Percentiles rank a stretch among this genome's conserved stretches.
These are phyloP conservation scores for Trypanosoma theileri DNA, from an alignment of 208 protist genomes.

Conservation along the genomic window DNA sequence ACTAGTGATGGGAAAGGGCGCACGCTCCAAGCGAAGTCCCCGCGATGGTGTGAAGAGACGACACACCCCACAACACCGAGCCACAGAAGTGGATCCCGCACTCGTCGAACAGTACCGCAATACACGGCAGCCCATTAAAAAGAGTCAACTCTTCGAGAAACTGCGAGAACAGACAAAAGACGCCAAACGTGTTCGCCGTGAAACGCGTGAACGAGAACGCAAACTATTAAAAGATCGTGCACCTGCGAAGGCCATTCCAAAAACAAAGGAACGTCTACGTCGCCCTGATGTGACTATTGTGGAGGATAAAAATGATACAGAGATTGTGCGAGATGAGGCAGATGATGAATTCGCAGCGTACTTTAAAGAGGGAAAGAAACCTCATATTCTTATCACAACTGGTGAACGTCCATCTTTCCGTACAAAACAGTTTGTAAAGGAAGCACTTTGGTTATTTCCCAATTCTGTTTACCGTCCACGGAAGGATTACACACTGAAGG, in stretches of 20 bases:
- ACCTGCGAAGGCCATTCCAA: constrained; percentile 75
- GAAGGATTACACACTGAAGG: constrained; percentile 88
- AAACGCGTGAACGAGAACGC: constrained; percentile 76
- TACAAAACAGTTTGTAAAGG: constrained; percentile 87
- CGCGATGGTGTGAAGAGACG: constrained; percentile 36
- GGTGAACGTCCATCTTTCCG: constrained; percentile 83
- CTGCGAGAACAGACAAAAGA: constrained; percentile 90
- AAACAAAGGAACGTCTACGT: constrained; percentile 89
- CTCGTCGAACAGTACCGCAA: constrained; percentile 82
- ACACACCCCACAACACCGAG: constrained; percentile 43
- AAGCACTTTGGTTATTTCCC: constrained; percentile 87
- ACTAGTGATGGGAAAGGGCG: constrained; percentile 67
- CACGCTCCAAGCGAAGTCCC: constrained; percentile 68
- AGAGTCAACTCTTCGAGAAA: constrained; percentile 85
- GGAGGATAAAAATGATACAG: constrained; percentile 65
- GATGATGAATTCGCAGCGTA: constrained; percentile 89
- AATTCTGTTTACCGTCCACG: constrained; percentile 86
- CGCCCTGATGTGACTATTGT: constrained; percentile 73
- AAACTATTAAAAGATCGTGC: constrained; percentile 71
- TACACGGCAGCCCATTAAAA: constrained; percentile 80
- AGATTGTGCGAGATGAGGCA: constrained; percentile 85
- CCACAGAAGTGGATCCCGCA: constrained; percentile 66
- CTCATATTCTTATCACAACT: constrained; percentile 87
- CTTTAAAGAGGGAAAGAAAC: constrained; percentile 69
- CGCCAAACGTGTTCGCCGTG: constrained; percentile 80